Evolutionary conservation across 352 stramenopile species (phyloP).

Genomic region (Thalassiosira oceanica): DNA sequence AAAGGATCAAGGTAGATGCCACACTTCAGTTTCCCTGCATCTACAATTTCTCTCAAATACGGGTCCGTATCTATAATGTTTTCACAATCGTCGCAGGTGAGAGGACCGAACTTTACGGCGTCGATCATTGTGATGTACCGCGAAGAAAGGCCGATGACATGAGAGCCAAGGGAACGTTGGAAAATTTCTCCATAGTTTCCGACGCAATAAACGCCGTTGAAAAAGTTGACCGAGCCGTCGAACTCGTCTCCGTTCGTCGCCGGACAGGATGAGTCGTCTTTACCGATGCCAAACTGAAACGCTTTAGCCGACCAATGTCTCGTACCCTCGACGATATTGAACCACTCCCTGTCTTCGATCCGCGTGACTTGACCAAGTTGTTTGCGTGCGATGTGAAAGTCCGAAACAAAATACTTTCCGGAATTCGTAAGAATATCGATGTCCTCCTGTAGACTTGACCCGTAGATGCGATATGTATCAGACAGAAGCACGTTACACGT

Average conservation of each 20-base stretch:
- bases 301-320: neutral
- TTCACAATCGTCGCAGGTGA: neutral
- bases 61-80: neutral
- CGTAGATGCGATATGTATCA: conserved; percentile 10
- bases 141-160: neutral
- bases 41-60: conserved; percentile 1
- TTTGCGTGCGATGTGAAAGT: conserved; percentile 10
- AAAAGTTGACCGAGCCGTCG: neutral
- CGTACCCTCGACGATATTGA: neutral
- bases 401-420: conserved; percentile 9
- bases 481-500: conserved; percentile 7
- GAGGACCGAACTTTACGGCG: neutral
- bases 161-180: neutral
- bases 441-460: neutral
- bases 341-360: neutral
- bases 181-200: neutral
- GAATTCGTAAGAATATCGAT: too few species aligned
- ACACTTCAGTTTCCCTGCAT: conserved; percentile 2
- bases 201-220: neutral
- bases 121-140: conserved; percentile 1
- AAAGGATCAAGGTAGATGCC: conserved; percentile 3
- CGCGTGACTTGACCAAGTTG: neutral
- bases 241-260: neutral
- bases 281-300: neutral
- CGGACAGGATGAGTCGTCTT: neutral